Evolutionary conservation across 2,329 filamentous ascomycete species (phyloP).

Genomic region (Epichloe uncinata): DNA sequence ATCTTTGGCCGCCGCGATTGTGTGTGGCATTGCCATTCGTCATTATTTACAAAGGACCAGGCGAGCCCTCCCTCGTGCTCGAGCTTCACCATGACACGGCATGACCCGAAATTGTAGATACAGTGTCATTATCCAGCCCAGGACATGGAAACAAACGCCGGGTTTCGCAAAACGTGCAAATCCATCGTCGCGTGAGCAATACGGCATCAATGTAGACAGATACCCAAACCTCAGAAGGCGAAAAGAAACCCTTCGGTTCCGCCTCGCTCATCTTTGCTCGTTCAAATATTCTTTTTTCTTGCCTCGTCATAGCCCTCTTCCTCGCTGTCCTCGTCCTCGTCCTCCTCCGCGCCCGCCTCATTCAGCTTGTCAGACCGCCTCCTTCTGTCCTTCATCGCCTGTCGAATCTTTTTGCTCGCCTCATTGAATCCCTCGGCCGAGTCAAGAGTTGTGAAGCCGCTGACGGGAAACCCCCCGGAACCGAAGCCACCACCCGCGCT

Average conservation of each 20-base stretch:
- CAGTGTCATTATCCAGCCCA: too few species aligned
- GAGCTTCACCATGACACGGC: too few species aligned
- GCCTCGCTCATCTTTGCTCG: not conserved
- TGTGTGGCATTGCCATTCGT: too few species aligned
- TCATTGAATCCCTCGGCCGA: slow-evolving; percentile 64
- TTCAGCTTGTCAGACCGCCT: slow-evolving; percentile 34
- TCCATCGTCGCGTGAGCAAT: not conserved
- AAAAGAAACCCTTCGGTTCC: not conserved
- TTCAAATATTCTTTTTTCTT: slow-evolving; percentile 28
- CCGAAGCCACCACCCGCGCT: slow-evolving; percentile 52
- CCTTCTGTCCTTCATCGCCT: slow-evolving; percentile 60
- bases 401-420: slow-evolving; percentile 70
- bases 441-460: slow-evolving; percentile 55
- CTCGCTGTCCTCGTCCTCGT: slow-evolving; percentile 28
- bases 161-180: not conserved
- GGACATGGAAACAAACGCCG: too few species aligned
- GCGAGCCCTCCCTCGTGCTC: too few species aligned
- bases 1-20: too few species aligned
- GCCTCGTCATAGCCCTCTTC: slow-evolving; percentile 29
- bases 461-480: slow-evolving; percentile 49
- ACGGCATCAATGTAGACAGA: not conserved
- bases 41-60: too few species aligned
- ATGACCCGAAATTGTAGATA: too few species aligned
- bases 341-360: slow-evolving; percentile 23
- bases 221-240: not conserved